Evolutionary conservation across 2,329 filamentous ascomycete species (phyloP).

Genomic region (Pestalotiopsis sp.): DNA sequence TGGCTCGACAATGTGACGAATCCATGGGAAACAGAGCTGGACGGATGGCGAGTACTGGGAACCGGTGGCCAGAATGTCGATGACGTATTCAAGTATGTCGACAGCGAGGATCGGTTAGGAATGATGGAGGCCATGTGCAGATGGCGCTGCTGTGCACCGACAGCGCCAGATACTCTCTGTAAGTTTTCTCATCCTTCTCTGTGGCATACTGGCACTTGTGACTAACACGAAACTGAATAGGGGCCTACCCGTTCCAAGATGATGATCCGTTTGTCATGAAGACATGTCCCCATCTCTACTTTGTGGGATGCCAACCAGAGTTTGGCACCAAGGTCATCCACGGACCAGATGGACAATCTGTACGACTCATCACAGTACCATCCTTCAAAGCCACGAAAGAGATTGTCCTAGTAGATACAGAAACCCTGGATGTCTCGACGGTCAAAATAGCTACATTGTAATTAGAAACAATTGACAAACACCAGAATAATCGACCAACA

Average conservation of each 20-base stretch:
- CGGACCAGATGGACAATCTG: constrained; percentile 65
- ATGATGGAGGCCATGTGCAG: constrained; percentile 95
- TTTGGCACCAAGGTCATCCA: constrained; percentile 73
- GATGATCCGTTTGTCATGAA: constrained; percentile 88
- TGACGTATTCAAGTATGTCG: constrained; percentile 90
- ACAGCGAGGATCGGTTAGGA: constrained; percentile 72
- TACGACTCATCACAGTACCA: constrained; percentile 81
- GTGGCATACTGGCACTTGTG: not conserved
- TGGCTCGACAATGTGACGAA: constrained; percentile 93
- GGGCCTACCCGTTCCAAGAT: constrained; percentile 95
- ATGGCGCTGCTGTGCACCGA: constrained; percentile 90
- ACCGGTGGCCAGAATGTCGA: constrained; percentile 91
- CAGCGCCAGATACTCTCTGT: constrained; percentile 94
- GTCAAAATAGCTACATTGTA: constrained; percentile 52
- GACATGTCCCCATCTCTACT: constrained; percentile 85
- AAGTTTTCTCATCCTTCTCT: constrained; percentile 38
- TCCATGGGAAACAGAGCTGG: constrained; percentile 86
- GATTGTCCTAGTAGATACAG: constrained; percentile 79
- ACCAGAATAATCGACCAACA: not conserved
- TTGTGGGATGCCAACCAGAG: constrained; percentile 80
- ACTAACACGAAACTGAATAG: constrained; percentile 39
- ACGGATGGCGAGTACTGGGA: constrained; percentile 84
- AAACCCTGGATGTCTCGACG: constrained; percentile 77
- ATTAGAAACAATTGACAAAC: not conserved
- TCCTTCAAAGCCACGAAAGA: constrained; percentile 77